Percentiles rank a stretch among this genome's conserved stretches.
These are phyloP conservation scores for Datura wrightii DNA, from an alignment of 257 asterid genomes.

Conservation along the genomic window DNA sequence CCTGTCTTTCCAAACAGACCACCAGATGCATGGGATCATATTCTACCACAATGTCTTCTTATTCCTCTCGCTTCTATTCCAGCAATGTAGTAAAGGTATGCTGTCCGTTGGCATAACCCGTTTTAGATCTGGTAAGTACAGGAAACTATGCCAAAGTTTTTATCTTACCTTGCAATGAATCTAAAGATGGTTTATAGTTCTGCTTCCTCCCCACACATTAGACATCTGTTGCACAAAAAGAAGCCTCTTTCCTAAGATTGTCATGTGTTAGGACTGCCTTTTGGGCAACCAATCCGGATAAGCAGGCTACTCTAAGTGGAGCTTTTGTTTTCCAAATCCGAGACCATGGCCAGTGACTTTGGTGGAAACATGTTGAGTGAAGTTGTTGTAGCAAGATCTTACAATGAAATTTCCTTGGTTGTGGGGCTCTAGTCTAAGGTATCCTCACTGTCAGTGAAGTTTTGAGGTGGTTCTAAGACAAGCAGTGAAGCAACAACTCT, in stretches of 20 bases:
- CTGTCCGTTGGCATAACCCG: neutral
- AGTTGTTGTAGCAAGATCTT: neutral
- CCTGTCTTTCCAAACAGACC: neutral
- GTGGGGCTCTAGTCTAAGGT: neutral
- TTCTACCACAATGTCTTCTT: neutral
- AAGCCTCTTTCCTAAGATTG: neutral
- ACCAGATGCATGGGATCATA: neutral
- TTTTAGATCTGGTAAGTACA: neutral
- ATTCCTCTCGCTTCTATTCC: conserved; percentile 1
- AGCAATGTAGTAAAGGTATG: neutral
- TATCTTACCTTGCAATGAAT: neutral
- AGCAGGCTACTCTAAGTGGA: neutral
- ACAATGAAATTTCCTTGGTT: neutral
- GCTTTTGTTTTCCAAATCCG: neutral
- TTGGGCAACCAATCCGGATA: neutral
- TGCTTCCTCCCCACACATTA: conserved; percentile 1
- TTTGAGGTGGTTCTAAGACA: neutral
- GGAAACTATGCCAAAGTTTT: neutral
- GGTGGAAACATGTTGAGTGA: neutral
- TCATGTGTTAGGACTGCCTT: neutral
- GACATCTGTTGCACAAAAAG: neutral
- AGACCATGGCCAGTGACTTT: neutral
- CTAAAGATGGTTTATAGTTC: neutral
- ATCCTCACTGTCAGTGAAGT: neutral
- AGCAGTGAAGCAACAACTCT: too few species aligned